Percentiles rank a stretch among this genome's conserved stretches.
Evolutionary conservation across 495 filamentous ascomycete genomes (phyloP).

Genomic region (Oidiodendron maius): DNA sequence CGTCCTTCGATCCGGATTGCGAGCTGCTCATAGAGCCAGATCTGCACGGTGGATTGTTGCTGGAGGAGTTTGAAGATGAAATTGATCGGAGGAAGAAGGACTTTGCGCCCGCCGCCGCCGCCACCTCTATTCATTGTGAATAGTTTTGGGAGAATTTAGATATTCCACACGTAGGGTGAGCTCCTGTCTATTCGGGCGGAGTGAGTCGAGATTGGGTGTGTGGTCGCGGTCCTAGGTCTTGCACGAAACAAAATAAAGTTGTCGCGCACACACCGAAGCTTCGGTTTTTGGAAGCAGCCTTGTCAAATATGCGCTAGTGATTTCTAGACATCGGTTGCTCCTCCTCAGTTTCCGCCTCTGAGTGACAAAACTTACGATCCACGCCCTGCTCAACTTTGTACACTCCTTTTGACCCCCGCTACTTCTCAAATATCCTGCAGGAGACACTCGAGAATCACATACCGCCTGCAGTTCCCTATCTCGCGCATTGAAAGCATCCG

Average conservation of each 20-base stretch:
- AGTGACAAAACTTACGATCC: neutral
- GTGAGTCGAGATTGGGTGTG: neutral
- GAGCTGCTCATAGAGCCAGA: slow-evolving; percentile 97
- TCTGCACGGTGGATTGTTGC: slow-evolving; percentile 75
- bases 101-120: slow-evolving; percentile 75
- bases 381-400: neutral
- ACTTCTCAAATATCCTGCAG: neutral
- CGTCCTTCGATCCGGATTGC: slow-evolving; percentile 90
- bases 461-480: slow-evolving; percentile 4
- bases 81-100: slow-evolving; percentile 93
- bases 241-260: no score
- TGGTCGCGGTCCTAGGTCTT: neutral
- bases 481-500: neutral
- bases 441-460: neutral
- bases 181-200: neutral
- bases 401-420: neutral
- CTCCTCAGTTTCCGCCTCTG: neutral
- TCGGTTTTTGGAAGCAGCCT: neutral
- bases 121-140: slow-evolving; percentile 69
- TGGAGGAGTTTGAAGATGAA: slow-evolving; percentile 98
- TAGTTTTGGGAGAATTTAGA: neutral
- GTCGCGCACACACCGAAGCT: neutral
- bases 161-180: no score
- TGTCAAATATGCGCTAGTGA: neutral
- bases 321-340: neutral